Evolutionary conservation across 2,329 filamentous ascomycete genomes (phyloP).

Genomic region (Emydomyces testavorans): DNA sequence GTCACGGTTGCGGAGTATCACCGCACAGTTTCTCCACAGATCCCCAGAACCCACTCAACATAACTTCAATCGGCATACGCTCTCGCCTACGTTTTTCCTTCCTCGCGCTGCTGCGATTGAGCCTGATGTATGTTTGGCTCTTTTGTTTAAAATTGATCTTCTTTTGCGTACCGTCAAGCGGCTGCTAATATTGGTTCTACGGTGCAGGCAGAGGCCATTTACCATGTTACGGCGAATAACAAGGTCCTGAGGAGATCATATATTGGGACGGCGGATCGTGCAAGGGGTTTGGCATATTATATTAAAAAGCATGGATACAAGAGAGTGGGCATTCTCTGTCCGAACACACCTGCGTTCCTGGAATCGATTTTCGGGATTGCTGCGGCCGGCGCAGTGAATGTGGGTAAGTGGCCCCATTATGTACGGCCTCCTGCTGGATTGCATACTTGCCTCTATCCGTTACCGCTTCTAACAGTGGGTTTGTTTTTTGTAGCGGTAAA

Average conservation of each 20-base stretch:
- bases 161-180: not conserved
- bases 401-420: conserved; percentile 44
- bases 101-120: conserved; percentile 79
- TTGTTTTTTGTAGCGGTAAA: conserved; percentile 43
- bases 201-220: conserved; percentile 60
- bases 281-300: conserved; percentile 78
- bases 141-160: not conserved
- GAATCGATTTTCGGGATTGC: conserved; percentile 81
- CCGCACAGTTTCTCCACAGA: conserved; percentile 23
- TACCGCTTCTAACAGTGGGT: not conserved
- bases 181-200: not conserved
- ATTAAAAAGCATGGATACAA: conserved; percentile 60
- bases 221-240: conserved; percentile 71
- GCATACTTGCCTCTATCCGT: too few relatives aligned
- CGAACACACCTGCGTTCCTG: conserved; percentile 90
- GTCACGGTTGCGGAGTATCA: conserved; percentile 23
- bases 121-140: conserved; percentile 47
- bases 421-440: too few relatives aligned
- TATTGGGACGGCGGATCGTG: conserved; percentile 69
- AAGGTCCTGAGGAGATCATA: conserved; percentile 66
- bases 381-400: conserved; percentile 66
- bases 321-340: conserved; percentile 72
- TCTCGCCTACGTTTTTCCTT: conserved; percentile 79
- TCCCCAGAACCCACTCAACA: conserved; percentile 20
- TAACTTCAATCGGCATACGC: conserved; percentile 39